A percentile compares a stretch with the other conserved stretches of the same genome.
Conservation (phyloP, 176 grass and related monocot species). For the Otatea glauca region DNA sequence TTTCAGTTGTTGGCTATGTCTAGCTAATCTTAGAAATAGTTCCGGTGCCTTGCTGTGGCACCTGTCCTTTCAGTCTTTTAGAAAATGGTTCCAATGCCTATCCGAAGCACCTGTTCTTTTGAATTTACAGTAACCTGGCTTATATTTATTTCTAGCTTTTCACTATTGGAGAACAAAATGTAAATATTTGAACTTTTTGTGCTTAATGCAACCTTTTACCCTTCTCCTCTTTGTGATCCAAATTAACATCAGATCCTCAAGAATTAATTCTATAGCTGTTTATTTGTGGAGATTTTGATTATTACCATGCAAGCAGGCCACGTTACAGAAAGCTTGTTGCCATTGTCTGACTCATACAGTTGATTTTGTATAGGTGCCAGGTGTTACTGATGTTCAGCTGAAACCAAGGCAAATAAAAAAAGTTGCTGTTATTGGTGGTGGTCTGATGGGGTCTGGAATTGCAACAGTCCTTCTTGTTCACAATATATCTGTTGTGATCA, state of each 20-base stretch:
- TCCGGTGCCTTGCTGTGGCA: neutral
- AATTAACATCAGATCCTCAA: neutral
- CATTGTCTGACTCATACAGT: constrained; percentile 37
- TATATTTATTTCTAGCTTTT: constrained; percentile 13
- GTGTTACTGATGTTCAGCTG: constrained; percentile 86
- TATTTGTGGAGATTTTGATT: constrained; percentile 9
- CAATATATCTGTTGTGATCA: constrained; percentile 83
- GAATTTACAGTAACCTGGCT: neutral
- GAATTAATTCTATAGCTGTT: neutral
- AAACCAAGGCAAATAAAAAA: constrained; percentile 90
- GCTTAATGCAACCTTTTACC: neutral
- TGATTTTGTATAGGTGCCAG: constrained; percentile 73
- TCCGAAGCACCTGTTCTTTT: neutral
- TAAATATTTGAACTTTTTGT: neutral
- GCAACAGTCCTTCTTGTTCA: constrained; percentile 88
- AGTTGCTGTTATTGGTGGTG: constrained; percentile 95
- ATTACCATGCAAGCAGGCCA: neutral
- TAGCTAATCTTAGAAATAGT: neutral
- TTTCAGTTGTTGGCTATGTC: neutral
- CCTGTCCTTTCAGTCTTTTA: constrained; percentile 9
- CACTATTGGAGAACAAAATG: constrained; percentile 2
- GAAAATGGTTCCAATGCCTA: neutral
- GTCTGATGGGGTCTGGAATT: constrained; percentile 99
- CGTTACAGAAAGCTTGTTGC: neutral
- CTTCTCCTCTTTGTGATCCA: neutral